Evolutionary conservation across 148 eudicot genomes (phyloP).

Genomic region (Camellia lanceoleosa): DNA sequence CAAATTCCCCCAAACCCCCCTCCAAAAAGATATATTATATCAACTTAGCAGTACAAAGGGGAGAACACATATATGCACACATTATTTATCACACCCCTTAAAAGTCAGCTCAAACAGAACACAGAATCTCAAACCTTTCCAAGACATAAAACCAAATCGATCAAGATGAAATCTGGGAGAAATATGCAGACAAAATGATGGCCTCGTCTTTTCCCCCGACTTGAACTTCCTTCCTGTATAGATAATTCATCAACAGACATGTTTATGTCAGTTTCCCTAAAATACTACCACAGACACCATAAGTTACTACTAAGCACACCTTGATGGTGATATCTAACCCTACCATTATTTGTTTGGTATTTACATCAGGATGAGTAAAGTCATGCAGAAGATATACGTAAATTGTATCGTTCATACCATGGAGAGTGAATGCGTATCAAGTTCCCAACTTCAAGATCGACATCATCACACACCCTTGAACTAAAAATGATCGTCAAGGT

Average conservation of each 20-base stretch:
- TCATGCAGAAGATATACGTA: not conserved
- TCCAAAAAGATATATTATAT: no score
- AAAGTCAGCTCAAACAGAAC: not conserved
- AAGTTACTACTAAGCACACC: slow-evolving; percentile 5
- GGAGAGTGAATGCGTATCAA: slow-evolving; percentile 63
- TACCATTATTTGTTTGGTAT: no score
- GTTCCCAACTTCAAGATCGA: slow-evolving; percentile 74
- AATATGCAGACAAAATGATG: slow-evolving; percentile 54
- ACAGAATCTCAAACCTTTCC: not conserved
- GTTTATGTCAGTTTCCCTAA: not conserved
- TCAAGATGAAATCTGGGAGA: slow-evolving; percentile 41
- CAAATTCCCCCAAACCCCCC: no score
- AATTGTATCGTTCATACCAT: slow-evolving; percentile 49
- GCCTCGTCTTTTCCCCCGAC: slow-evolving; percentile 41
- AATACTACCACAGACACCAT: not conserved
- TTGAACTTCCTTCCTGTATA: slow-evolving; percentile 66
- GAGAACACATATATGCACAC: not conserved
- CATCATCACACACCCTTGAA: slow-evolving; percentile 60
- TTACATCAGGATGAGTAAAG: not conserved
- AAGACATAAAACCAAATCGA: slow-evolving; percentile 11
- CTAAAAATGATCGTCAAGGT: slow-evolving; percentile 60
- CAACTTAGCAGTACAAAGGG: not conserved
- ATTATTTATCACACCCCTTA: no score
- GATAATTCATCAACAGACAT: slow-evolving; percentile 8
- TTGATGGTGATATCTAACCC: not conserved